Evolutionary conservation across 495 filamentous ascomycete genomes (phyloP).

Genomic region (Aspergillus campestris): DNA sequence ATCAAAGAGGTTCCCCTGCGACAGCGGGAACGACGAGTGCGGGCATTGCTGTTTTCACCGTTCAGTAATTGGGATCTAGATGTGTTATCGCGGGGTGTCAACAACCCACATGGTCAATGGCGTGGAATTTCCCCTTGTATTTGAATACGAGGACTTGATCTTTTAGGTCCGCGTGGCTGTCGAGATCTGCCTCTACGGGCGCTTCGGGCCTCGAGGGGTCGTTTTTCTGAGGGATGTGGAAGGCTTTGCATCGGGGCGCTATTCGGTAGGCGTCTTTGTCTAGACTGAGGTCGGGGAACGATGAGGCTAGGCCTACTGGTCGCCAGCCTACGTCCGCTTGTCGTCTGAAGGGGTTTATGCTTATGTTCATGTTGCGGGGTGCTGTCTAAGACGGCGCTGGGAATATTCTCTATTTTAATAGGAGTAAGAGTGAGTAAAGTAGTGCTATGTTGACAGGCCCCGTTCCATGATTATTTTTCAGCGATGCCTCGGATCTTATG

Average conservation of each 20-base stretch:
- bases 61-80: neutral
- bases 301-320: slow-evolving; percentile 38
- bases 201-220: slow-evolving; percentile 8
- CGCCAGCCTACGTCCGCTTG: slow-evolving; percentile 19
- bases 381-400: too few species aligned
- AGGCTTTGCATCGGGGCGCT: slow-evolving; percentile 46
- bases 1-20: slow-evolving; percentile 47
- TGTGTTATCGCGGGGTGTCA: neutral
- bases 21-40: slow-evolving; percentile 50
- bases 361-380: too few species aligned
- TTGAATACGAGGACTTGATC: slow-evolving; percentile 53
- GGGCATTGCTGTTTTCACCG: slow-evolving; percentile 44
- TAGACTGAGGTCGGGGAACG: slow-evolving; percentile 39
- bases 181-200: slow-evolving; percentile 26
- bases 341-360: slow-evolving; percentile 9
- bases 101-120: slow-evolving; percentile 49
- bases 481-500: too few species aligned
- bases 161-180: slow-evolving; percentile 37
- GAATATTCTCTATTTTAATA: too few species aligned
- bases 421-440: too few species aligned
- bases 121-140: slow-evolving; percentile 49
- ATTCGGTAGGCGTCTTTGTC: slow-evolving; percentile 25
- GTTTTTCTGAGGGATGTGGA: slow-evolving; percentile 37
- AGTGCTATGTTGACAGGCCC: too few species aligned
- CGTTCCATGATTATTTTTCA: too few species aligned